Percentiles rank a stretch among this genome's conserved stretches.
Evolutionary conservation across 176 grass and related monocot genomes (phyloP).

Genomic region (Rhynchospora breviuscula): DNA sequence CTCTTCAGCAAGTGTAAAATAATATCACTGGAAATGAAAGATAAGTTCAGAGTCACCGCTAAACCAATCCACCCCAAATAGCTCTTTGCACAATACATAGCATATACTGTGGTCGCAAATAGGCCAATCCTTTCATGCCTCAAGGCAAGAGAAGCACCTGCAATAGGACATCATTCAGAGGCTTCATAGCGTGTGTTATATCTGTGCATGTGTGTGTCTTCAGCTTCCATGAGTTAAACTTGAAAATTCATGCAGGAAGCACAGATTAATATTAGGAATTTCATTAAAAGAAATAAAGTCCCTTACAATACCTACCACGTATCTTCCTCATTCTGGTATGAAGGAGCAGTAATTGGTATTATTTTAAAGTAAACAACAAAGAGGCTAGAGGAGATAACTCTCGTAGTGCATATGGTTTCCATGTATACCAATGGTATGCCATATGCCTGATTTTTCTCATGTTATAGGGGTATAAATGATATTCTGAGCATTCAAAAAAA

Average conservation of each 20-base stretch:
- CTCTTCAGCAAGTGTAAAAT: slow-evolving; percentile 73
- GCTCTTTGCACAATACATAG: slow-evolving; percentile 77
- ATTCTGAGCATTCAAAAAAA: neutral
- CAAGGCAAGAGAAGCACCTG: slow-evolving; percentile 69
- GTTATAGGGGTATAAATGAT: neutral
- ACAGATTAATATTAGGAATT: neutral
- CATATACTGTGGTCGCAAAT: slow-evolving; percentile 66
- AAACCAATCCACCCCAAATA: slow-evolving; percentile 90
- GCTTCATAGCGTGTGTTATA: neutral
- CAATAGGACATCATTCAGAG: neutral
- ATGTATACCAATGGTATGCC: neutral
- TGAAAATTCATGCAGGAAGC: neutral
- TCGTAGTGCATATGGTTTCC: neutral
- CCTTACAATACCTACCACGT: neutral
- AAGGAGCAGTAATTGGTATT: neutral
- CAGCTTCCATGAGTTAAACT: neutral
- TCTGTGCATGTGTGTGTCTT: neutral
- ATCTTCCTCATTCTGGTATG: neutral
- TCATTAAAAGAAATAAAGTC: neutral
- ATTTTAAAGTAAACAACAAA: neutral
- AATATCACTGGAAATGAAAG: slow-evolving; percentile 93
- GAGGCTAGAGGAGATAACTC: neutral
- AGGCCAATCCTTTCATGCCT: slow-evolving; percentile 71
- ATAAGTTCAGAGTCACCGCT: slow-evolving; percentile 69
- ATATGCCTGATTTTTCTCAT: neutral